Evolutionary conservation across 1,284 basidiomycete genomes (phyloP).

Genomic region (Naganishia cerealis): DNA sequence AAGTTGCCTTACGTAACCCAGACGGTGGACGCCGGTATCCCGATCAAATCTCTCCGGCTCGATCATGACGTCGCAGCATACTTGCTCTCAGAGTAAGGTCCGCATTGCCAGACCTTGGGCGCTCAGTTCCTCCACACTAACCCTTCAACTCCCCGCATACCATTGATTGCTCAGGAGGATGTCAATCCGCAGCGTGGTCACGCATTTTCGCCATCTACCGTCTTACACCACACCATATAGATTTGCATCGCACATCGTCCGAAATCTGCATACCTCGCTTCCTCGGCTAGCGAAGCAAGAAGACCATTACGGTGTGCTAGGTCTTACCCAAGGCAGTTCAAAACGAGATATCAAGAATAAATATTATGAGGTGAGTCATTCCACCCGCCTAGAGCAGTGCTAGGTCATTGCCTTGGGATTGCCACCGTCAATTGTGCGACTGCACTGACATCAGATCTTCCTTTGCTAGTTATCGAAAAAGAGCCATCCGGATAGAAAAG

Average conservation of each 20-base stretch:
- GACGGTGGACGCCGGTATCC: not conserved
- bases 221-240: not conserved
- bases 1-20: not conserved
- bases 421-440: not conserved
- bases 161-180: not conserved
- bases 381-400: not conserved
- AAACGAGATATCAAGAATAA: slow-evolving; percentile 54
- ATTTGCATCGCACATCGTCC: not conserved
- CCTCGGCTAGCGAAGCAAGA: slow-evolving; percentile 12
- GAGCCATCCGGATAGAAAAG: slow-evolving; percentile 53
- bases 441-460: not conserved
- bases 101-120: not conserved
- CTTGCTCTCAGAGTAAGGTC: not conserved
- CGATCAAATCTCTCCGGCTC: not conserved
- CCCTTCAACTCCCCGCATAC: not conserved
- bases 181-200: not conserved
- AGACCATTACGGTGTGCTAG: slow-evolving; percentile 51
- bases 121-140: not conserved
- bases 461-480: slow-evolving; percentile 52
- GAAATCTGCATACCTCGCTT: slow-evolving; percentile 15
- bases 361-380: slow-evolving; percentile 54
- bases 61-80: not conserved
- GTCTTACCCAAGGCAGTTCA: slow-evolving; percentile 47
- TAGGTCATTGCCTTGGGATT: not conserved
- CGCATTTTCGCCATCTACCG: not conserved